phyloP scores from a whole-genome alignment of 2,329 filamentous ascomycete genomes.

The Cytospora mali region DNA sequence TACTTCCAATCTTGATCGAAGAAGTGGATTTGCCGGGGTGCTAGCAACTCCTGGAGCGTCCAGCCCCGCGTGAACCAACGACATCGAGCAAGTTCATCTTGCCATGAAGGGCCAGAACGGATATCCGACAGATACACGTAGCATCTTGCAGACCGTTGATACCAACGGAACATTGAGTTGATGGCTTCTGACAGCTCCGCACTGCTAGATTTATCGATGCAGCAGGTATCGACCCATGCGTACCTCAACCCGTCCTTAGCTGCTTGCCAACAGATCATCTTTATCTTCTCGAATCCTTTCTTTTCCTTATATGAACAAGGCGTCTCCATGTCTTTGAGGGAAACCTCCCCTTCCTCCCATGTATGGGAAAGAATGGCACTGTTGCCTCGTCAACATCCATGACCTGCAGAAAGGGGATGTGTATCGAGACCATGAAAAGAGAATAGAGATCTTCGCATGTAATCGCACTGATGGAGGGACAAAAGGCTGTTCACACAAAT shows the following conservation, averaged over 20 bases:
- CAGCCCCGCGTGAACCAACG: constrained; percentile 18
- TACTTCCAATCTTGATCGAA: constrained; percentile 24
- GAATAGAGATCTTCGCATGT: no score
- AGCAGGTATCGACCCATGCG: constrained; percentile 18
- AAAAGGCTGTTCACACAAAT: no score
- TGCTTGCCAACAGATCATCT: neutral
- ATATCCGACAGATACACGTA: constrained; percentile 4
- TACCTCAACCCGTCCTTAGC: neutral
- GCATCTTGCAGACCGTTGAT: neutral
- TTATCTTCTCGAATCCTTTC: constrained; percentile 11
- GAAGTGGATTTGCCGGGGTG: constrained; percentile 20
- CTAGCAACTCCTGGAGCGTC: constrained; percentile 23
- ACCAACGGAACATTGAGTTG: constrained; percentile 16
- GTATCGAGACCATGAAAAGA: neutral
- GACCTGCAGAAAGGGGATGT: neutral
- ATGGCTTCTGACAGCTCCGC: constrained; percentile 9
- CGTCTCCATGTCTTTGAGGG: neutral
- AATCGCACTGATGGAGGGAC: no score
- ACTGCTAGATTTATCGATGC: constrained; percentile 10
- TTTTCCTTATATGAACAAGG: neutral
- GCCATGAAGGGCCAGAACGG: constrained; percentile 1
- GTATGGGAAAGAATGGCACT: constrained; percentile 8
- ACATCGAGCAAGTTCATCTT: neutral
- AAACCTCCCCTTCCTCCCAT: neutral
- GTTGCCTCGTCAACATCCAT: no score